Percentiles rank a stretch among this genome's conserved stretches.
Evolutionary conservation across 352 stramenopile genomes (phyloP).

Genomic region (Peronospora farinosa): DNA sequence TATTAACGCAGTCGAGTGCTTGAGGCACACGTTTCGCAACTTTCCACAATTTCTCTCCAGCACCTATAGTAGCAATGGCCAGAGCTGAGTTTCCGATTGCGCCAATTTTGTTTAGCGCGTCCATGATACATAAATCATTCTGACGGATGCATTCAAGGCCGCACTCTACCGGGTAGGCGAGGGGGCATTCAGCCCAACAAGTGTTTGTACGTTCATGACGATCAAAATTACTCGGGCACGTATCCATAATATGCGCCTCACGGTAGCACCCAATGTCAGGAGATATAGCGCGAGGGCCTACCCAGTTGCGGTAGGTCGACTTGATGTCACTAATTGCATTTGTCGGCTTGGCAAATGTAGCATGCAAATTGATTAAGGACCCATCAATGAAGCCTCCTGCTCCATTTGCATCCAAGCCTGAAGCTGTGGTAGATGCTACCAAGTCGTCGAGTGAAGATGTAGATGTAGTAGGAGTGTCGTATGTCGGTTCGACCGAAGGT

Average conservation of each 20-base stretch:
- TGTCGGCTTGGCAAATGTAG: conserved; percentile 5
- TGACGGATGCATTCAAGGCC: conserved; percentile 37
- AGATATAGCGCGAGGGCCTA: not conserved
- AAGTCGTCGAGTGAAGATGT: conserved; percentile 11
- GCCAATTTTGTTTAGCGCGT: conserved; percentile 32
- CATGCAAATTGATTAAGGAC: conserved; percentile 8
- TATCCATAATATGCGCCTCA: conserved; percentile 26
- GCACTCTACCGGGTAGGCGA: conserved; percentile 34
- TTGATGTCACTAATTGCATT: conserved; percentile 16
- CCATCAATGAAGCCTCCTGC: conserved; percentile 15
- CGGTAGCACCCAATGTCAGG: conserved; percentile 32
- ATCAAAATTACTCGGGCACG: conserved; percentile 19
- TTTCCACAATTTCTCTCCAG: conserved; percentile 23
- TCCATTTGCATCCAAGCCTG: conserved; percentile 3
- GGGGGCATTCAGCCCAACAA: conserved; percentile 38
- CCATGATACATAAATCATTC: conserved; percentile 38
- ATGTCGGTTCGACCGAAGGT: not conserved
- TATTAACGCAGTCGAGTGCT: conserved; percentile 40
- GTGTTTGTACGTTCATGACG: conserved; percentile 28
- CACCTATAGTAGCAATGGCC: conserved; percentile 24
- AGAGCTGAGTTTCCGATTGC: conserved; percentile 30
- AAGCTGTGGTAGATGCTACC: not conserved
- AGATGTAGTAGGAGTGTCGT: not conserved
- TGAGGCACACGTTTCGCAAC: conserved; percentile 29
- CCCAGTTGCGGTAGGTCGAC: conserved; percentile 2